Evolutionary conservation across 345 rosid species (phyloP).

Genomic region (Eucalyptus lansdowneana): DNA sequence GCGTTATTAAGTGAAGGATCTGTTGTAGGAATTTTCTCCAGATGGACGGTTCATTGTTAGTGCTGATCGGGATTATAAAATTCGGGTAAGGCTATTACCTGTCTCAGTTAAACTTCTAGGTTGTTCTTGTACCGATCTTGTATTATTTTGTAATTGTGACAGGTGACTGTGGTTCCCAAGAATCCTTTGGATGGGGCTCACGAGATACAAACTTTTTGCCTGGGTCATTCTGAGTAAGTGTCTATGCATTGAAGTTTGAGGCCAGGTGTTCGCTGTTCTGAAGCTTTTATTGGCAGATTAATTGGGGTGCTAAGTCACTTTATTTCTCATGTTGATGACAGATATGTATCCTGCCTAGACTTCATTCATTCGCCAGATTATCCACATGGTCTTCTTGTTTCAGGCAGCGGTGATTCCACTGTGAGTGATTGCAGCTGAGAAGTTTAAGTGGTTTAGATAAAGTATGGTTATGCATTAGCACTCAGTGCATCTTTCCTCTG

Average conservation of each 20-base stretch:
- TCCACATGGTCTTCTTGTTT: conserved; percentile 60
- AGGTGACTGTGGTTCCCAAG: conserved; percentile 81
- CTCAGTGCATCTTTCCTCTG: background rate
- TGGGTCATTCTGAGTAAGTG: conserved; percentile 96
- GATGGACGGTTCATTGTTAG: conserved; percentile 67
- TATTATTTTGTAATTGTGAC: background rate
- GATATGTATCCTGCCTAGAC: conserved; percentile 74
- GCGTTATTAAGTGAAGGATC: background rate
- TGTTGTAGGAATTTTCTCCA: conserved; percentile 76
- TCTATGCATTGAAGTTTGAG: background rate
- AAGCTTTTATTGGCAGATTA: background rate
- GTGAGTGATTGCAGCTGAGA: conserved; percentile 26
- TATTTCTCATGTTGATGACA: conserved; percentile 6
- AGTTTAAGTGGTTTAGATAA: background rate
- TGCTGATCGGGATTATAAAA: conserved; percentile 86
- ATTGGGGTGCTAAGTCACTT: background rate
- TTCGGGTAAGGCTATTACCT: conserved; percentile 47
- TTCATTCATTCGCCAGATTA: conserved; percentile 40
- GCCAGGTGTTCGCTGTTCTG: background rate
- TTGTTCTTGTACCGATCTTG: background rate
- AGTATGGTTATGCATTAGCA: background rate
- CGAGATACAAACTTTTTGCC: conserved; percentile 90
- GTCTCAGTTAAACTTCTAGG: background rate
- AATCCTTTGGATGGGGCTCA: conserved; percentile 85
- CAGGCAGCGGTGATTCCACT: conserved; percentile 94